These are phyloP conservation scores for Asterella californica DNA, from an alignment of 225 moss, liverwort and hornwort species.

Conservation along the genomic window DNA sequence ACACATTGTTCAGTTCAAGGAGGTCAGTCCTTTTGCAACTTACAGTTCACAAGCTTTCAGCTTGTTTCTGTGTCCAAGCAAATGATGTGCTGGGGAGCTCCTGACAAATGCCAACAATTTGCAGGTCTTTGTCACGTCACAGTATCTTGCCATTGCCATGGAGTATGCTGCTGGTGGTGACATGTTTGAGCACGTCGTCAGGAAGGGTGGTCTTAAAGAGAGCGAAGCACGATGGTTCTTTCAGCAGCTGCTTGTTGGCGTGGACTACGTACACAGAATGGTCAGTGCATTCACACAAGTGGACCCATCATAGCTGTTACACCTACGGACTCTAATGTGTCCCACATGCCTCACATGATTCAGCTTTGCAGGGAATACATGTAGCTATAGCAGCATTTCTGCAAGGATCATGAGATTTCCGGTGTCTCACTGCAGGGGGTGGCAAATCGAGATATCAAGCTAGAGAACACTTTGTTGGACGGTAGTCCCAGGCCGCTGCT, in stretches of 20 bases:
- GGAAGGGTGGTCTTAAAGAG: conserved; percentile 79
- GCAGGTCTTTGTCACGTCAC: conserved; percentile 70
- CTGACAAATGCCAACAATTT: background rate
- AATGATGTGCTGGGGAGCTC: background rate
- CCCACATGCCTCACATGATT: too few species aligned
- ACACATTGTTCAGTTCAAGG: conserved; percentile 43
- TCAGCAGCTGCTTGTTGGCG: too few species aligned
- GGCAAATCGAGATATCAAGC: conserved; percentile 67
- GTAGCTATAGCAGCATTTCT: too few species aligned
- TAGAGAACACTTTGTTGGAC: conserved; percentile 85
- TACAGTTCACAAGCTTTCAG: background rate
- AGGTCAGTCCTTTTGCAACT: conserved; percentile 27
- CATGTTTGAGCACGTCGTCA: conserved; percentile 79
- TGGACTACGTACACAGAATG: too few species aligned
- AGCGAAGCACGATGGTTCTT: conserved; percentile 55
- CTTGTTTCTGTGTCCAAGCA: background rate
- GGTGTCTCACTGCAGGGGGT: background rate
- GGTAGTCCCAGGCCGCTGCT: conserved; percentile 83
- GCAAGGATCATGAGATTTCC: too few species aligned
- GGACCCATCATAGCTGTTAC: too few species aligned
- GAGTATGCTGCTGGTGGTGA: conserved; percentile 87
- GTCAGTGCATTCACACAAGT: too few species aligned
- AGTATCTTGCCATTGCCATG: conserved; percentile 83
- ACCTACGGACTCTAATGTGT: too few species aligned
- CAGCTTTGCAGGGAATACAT: too few species aligned